phyloP scores from a whole-genome alignment of 176 grass and related monocot species.

The Miscanthus lutarioriparius region DNA sequence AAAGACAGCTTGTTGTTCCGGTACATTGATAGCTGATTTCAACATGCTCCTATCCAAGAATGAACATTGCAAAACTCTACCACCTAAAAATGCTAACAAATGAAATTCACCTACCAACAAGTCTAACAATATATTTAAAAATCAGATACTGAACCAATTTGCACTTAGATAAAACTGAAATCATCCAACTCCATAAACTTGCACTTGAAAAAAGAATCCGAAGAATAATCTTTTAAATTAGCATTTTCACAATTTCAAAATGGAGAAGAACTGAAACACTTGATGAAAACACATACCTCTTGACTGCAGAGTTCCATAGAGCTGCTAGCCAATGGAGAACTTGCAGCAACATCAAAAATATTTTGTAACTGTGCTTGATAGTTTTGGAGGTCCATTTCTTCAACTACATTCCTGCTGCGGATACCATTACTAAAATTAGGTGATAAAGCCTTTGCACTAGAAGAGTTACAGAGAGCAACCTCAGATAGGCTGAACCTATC shows the following conservation, averaged over 20 bases:
- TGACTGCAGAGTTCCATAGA: constrained; percentile 16
- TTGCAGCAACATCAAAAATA: constrained; percentile 1
- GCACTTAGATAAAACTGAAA: constrained; percentile 20
- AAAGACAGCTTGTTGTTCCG: not conserved
- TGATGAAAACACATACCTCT: constrained; percentile 44
- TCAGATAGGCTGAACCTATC: constrained; percentile 10
- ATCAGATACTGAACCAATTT: constrained; percentile 18
- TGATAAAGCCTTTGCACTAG: constrained; percentile 21
- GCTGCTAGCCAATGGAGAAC: constrained; percentile 31
- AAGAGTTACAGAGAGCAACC: constrained; percentile 40
- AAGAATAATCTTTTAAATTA: constrained; percentile 11
- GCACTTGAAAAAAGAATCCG: not conserved
- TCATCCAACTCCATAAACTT: not conserved
- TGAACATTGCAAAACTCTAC: constrained; percentile 12
- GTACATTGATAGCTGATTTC: not conserved
- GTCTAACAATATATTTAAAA: constrained; percentile 15
- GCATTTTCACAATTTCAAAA: constrained; percentile 13
- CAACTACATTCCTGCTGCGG: constrained; percentile 10
- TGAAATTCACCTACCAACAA: constrained; percentile 7
- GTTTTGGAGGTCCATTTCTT: constrained; percentile 14
- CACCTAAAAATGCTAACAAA: constrained; percentile 13
- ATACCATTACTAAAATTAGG: not conserved
- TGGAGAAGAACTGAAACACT: constrained; percentile 27
- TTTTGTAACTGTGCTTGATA: constrained; percentile 40
- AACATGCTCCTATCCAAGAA: not conserved